Evolutionary conservation across 306 rosid genomes (phyloP).

Genomic region (Benincasa hispida): DNA sequence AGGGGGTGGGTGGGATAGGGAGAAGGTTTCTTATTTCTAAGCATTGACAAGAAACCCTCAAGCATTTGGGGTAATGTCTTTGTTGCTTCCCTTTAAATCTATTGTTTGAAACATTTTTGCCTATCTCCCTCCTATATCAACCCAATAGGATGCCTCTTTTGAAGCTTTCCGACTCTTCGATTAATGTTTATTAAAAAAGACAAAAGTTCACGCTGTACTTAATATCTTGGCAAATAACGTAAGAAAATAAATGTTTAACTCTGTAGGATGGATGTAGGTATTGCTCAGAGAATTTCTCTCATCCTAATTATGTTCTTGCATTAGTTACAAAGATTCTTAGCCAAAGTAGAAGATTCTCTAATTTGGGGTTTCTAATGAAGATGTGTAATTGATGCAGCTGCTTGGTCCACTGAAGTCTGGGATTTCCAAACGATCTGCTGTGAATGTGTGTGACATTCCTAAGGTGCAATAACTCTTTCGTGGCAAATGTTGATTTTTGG

Average conservation of each 20-base stretch:
- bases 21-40: too few relatives aligned
- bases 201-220: background rate
- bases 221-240: background rate
- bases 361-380: background rate
- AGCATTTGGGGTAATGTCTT: background rate
- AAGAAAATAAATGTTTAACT: background rate
- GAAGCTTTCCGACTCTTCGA: background rate
- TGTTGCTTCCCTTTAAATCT: background rate
- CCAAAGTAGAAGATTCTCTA: background rate
- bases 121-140: too few relatives aligned
- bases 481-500: background rate
- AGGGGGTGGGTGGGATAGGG: too few relatives aligned
- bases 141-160: background rate
- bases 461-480: slow-evolving; percentile 20
- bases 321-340: background rate
- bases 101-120: too few relatives aligned
- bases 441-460: background rate
- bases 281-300: background rate
- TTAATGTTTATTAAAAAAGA: background rate
- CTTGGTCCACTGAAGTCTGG: slow-evolving; percentile 11
- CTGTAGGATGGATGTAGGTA: background rate
- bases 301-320: background rate
- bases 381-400: slow-evolving; percentile 18
- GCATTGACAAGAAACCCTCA: too few relatives aligned
- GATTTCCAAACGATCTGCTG: slow-evolving; percentile 7